These are phyloP conservation scores for Ophiosphaerella narmari DNA, from an alignment of 2,329 filamentous ascomycete species.

Conservation along the genomic window DNA sequence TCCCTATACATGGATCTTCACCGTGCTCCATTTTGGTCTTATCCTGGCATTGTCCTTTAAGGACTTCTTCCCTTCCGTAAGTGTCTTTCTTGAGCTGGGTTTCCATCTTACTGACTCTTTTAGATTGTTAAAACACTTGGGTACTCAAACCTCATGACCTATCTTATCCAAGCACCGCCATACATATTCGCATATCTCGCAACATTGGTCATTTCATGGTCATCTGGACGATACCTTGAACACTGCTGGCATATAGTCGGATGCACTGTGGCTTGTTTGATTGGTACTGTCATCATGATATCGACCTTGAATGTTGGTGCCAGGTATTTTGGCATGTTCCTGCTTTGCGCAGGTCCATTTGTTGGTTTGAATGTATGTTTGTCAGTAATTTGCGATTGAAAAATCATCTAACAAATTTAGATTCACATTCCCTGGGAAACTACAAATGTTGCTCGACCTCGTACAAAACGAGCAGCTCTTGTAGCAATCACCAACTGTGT, in stretches of 20 bases:
- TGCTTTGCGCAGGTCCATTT: slow-evolving; percentile 43
- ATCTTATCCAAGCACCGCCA: slow-evolving; percentile 49
- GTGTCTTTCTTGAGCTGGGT: too few relatives aligned
- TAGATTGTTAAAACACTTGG: slow-evolving; percentile 23
- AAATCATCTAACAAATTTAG: background rate
- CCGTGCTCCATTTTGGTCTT: slow-evolving; percentile 43
- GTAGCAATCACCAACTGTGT: slow-evolving; percentile 51
- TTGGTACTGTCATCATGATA: slow-evolving; percentile 31
- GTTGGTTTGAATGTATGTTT: slow-evolving; percentile 37
- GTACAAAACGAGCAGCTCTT: slow-evolving; percentile 49
- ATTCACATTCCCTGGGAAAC: slow-evolving; percentile 51
- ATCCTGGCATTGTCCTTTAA: slow-evolving; percentile 35
- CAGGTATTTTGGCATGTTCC: slow-evolving; percentile 33
- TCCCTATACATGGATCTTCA: slow-evolving; percentile 48
- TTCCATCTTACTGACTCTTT: too few relatives aligned
- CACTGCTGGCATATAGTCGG: slow-evolving; percentile 34
- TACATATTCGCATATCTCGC: slow-evolving; percentile 39
- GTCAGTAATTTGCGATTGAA: too few relatives aligned
- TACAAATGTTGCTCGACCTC: slow-evolving; percentile 46
- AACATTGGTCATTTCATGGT: slow-evolving; percentile 26
- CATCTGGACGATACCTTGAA: slow-evolving; percentile 31
- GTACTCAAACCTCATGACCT: slow-evolving; percentile 32
- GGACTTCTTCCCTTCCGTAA: background rate
- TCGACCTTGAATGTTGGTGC: slow-evolving; percentile 32
- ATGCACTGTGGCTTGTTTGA: slow-evolving; percentile 15